Base-by-base conservation (phyloP, 805 yeast species). In the Lachancea mirantina region DNA sequence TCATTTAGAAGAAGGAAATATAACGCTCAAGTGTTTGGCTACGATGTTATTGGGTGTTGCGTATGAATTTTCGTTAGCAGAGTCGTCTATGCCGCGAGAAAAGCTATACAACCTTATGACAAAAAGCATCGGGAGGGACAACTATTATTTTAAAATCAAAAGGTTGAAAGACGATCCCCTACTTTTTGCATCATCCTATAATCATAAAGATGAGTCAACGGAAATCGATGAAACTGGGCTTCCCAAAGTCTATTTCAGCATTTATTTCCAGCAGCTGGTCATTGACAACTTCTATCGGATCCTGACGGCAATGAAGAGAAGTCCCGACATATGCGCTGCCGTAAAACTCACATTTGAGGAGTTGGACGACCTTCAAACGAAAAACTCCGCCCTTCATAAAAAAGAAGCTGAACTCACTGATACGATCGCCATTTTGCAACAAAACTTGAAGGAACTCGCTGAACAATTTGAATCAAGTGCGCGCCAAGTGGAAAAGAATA, bases 171-270 rank as follows among this genome's bases (percentile, higher is more conserved):
- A 81, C 28, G 64, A 67, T 36, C 53, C 70, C 0, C 47, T 59
- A 5, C 75, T 85, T 46, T 65, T 70, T 7, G 69, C 72, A 34
- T 80, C 72, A 41, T 40, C 43, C 10, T 74, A 70, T 10, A 35
- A 44, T n/a, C 74, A 70, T n/a, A 69, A 66, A 3, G 68, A 67
- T 2, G 19, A 15, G 14, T 62, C 65, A 11, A 72, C 78, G 2
- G 64, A 65, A 4, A 69, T 72, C 41, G 95, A 85, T 51, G 78
- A 76, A 2, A 76, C 94, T 1, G 98, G 98, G 1, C 67, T 89
- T 25, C 98, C 97, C 0, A 74, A 76, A 37, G 81, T 89, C 1
- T 85, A 71, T 47, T 80, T 92, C 49, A 79, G 78, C 37, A 52
- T 70, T 0, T 58, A 67, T 2, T 84, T 84, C 51, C 76, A 83